phyloP scores from a whole-genome alignment of 768 basidiomycete genomes.

The Pholiota molesta region DNA sequence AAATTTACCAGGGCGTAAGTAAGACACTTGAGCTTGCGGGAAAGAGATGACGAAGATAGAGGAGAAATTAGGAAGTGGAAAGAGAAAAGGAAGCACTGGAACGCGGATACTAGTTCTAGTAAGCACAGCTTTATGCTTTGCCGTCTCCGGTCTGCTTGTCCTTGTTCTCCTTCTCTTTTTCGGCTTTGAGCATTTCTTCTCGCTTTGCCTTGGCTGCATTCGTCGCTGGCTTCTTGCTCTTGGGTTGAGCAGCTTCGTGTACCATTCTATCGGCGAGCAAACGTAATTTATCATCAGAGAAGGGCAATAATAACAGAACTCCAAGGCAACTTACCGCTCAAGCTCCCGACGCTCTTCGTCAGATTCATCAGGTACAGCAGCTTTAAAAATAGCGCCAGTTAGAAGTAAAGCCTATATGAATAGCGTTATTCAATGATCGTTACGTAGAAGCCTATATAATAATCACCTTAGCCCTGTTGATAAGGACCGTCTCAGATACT shows the following conservation, averaged over 20 bases:
- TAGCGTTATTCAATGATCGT: not conserved
- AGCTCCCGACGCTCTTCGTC: conserved; percentile 94
- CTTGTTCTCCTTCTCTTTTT: not conserved
- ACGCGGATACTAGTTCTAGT: not conserved
- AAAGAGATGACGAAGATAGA: not conserved
- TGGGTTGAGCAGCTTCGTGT: conserved; percentile 80
- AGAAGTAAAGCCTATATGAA: conserved; percentile 73
- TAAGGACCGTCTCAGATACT: conserved; percentile 67
- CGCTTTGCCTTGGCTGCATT: conserved; percentile 40
- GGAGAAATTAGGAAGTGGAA: not conserved
- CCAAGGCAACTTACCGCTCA: conserved; percentile 64
- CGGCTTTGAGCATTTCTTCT: conserved; percentile 39
- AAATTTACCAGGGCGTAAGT: not conserved
- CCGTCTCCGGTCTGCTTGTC: not conserved
- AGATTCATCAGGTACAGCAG: conserved; percentile 81
- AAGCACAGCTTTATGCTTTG: not conserved
- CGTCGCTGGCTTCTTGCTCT: conserved; percentile 53
- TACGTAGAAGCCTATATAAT: conserved; percentile 4
- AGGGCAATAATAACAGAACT: not conserved
- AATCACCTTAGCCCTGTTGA: conserved; percentile 83
- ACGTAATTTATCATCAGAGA: not conserved
- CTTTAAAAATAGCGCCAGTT: conserved; percentile 90
- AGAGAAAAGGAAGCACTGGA: not conserved
- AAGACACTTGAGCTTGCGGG: not conserved
- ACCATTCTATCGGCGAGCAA: conserved; percentile 63